These are phyloP conservation scores for Litchi chinensis DNA, from an alignment of 345 rosid genomes.

Conservation along the genomic window DNA sequence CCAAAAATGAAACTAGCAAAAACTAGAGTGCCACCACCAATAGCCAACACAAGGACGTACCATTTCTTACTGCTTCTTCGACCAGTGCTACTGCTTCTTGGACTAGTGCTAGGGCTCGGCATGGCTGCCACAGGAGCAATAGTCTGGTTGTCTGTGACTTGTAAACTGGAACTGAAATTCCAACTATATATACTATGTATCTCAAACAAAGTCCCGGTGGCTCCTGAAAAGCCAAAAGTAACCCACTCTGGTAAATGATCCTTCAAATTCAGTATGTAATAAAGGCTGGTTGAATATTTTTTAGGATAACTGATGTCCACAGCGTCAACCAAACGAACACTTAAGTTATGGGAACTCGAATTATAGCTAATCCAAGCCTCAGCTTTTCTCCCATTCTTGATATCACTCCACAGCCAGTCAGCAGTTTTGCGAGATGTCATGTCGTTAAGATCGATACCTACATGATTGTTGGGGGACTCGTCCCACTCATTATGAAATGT, in stretches of 20 bases:
- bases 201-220: background rate
- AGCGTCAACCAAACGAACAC: slow-evolving; percentile 1
- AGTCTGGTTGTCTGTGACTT: background rate
- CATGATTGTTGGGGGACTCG: background rate
- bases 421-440: background rate
- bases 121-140: too few species aligned
- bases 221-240: slow-evolving; percentile 19
- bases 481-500: background rate
- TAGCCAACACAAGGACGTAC: slow-evolving; percentile 1
- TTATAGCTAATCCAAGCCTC: slow-evolving; percentile 12
- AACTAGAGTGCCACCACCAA: slow-evolving; percentile 8
- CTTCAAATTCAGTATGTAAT: background rate
- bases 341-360: slow-evolving; percentile 16
- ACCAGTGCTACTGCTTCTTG: too few species aligned
- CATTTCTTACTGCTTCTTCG: too few species aligned
- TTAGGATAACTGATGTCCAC: background rate
- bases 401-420: background rate
- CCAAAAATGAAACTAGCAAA: background rate
- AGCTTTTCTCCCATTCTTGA: background rate
- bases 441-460: slow-evolving; percentile 17
- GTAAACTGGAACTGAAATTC: slow-evolving; percentile 15
- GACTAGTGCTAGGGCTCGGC: too few species aligned
- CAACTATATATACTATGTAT: slow-evolving; percentile 1
- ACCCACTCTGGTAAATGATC: slow-evolving; percentile 13
- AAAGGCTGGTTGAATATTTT: background rate